These are phyloP conservation scores for Teratosphaeria epicoccoides DNA, from an alignment of 2,329 filamentous ascomycete species.

Conservation along the genomic window DNA sequence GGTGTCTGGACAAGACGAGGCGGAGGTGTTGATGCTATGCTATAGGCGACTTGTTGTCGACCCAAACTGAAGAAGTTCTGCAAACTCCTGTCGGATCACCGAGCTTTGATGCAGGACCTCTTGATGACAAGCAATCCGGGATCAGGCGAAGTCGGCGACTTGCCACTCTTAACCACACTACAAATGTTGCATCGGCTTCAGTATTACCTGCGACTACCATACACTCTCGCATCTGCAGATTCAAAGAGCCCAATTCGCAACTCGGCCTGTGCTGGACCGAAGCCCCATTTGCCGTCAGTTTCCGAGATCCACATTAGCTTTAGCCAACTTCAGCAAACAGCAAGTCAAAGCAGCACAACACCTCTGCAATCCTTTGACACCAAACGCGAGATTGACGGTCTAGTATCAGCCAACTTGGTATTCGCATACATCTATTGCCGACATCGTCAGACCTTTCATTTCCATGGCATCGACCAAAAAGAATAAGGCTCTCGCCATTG, in stretches of 20 bases:
- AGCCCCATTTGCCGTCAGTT: background rate
- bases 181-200: too few species aligned
- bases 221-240: too few species aligned
- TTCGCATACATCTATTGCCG: background rate
- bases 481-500: constrained; percentile 20
- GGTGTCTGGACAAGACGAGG: constrained; percentile 3
- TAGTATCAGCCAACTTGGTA: background rate
- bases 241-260: too few species aligned
- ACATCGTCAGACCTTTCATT: background rate
- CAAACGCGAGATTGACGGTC: background rate
- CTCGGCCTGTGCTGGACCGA: background rate
- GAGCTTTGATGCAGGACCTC: too few species aligned
- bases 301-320: background rate
- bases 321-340: background rate
- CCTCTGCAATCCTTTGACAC: too few species aligned
- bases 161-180: too few species aligned
- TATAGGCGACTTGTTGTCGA: background rate
- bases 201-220: too few species aligned
- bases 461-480: background rate
- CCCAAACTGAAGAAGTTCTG: too few species aligned
- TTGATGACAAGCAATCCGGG: too few species aligned
- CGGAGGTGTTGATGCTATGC: constrained; percentile 4
- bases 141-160: too few species aligned
- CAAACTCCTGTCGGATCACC: too few species aligned
- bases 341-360: too few species aligned